A percentile compares a stretch with the other conserved stretches of the same genome.
These are phyloP conservation scores for Colletotrichum sp. DNA, from an alignment of 2,329 filamentous ascomycete genomes.

Conservation along the genomic window DNA sequence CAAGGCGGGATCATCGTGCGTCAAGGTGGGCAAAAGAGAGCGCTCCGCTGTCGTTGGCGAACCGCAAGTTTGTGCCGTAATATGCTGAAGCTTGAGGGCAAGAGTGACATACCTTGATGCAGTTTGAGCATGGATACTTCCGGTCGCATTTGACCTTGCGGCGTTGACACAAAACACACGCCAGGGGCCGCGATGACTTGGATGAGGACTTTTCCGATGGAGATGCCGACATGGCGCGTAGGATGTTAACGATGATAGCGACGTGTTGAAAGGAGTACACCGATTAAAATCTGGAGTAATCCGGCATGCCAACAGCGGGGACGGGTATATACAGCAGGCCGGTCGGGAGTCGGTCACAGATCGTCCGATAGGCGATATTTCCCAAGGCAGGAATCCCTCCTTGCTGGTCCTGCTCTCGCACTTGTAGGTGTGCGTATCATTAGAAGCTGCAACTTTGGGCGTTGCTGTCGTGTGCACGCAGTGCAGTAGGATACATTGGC, in stretches of 20 bases:
- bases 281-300: not conserved
- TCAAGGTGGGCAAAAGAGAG: not conserved
- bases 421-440: not conserved
- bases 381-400: not conserved
- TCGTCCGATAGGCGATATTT: not conserved
- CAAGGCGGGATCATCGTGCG: not conserved
- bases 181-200: conserved; percentile 24
- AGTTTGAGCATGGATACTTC: conserved; percentile 63
- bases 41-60: not conserved
- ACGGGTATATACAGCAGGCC: not conserved
- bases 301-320: not conserved
- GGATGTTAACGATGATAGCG: not conserved
- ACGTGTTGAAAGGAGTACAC: not conserved
- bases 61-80: not conserved
- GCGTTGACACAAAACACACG: conserved; percentile 63
- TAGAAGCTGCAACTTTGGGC: not conserved
- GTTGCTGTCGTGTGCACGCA: not conserved
- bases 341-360: not conserved
- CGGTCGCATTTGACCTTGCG: conserved; percentile 68
- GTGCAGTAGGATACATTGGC: not conserved
- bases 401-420: not conserved
- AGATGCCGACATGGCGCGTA: not conserved
- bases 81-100: not conserved
- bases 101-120: conserved; percentile 41
- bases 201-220: not conserved